Base-by-base conservation (phyloP, 805 yeast species). In the Pichia californica region DNA sequence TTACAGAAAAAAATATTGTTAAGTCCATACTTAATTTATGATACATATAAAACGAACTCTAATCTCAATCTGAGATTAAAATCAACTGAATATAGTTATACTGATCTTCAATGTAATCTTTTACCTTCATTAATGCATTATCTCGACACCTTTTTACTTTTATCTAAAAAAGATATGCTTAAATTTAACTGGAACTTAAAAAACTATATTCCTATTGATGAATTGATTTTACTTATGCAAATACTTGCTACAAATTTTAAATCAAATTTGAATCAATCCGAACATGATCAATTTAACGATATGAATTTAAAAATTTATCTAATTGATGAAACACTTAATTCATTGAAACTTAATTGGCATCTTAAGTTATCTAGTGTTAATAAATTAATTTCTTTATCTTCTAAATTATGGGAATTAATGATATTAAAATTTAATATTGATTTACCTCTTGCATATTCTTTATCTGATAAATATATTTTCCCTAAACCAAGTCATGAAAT, bases 181-280 rank as follows among this genome's bases (percentile, higher is more conserved):
- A 51, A 71, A 44, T 78, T 66, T 56, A 78, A 77, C 51, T 78
- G 83, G 83, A 78, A 76, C 49, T 67, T 77, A 38, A 71, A 77
- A 52, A 65, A 80, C 36, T 74, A 76, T n/a, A 69, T 78, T 38
- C 84, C 84, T 3, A 64, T 77, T 40, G 82, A 78, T 57, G 76
- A 80, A 7, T 68, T 78, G 14, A 72, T 77, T 13, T 56, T 77
- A 41, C 60, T 77, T 46, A 63, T 75, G 50, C 72, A 76, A 13
- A 73, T 77, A 27, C 64, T 78, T 39, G 69, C 75, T 2, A 72
- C 76, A 7, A 79, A 77, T 54, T 63, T 76, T 54, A 72, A 72
- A 45, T 19, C 31, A 15, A 55, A 54, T 2, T 44, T 64, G 14
- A 27, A 19, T 8, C 58, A 54, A 26, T 31, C 33, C 10, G 45